A percentile compares a stretch with the other conserved stretches of the same genome.
These are phyloP conservation scores for Singerocomus inundabilis DNA, from an alignment of 1,284 basidiomycete species.

Conservation along the genomic window DNA sequence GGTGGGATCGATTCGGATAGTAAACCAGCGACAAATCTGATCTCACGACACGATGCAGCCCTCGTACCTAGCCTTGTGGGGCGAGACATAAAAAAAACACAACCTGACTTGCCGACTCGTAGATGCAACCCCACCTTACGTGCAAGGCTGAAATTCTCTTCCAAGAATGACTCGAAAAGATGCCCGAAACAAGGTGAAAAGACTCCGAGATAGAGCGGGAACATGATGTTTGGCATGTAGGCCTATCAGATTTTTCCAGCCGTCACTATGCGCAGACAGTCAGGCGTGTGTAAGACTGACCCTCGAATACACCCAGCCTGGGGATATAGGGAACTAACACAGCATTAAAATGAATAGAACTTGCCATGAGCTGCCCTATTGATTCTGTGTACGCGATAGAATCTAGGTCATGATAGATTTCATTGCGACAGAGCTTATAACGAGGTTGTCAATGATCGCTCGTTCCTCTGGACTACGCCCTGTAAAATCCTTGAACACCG, in stretches of 20 bases:
- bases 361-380: not conserved
- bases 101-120: not conserved
- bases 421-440: conserved; percentile 76
- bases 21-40: too few species aligned
- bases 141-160: not conserved
- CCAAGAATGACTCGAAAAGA: not conserved
- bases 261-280: not conserved
- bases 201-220: not conserved
- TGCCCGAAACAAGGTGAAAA: not conserved
- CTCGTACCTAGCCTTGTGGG: not conserved
- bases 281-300: not conserved
- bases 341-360: not conserved
- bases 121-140: not conserved
- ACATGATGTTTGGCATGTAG: not conserved
- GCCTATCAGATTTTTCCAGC: not conserved
- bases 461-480: conserved; percentile 42
- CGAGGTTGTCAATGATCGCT: conserved; percentile 59
- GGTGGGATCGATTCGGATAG: not conserved
- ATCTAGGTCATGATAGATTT: conserved; percentile 62
- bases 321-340: not conserved
- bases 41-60: not conserved
- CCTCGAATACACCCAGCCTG: not conserved
- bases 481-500: conserved; percentile 40
- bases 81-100: not conserved
- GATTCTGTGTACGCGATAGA: not conserved